These are phyloP conservation scores for Oenanthe javanica DNA, from an alignment of 140 eudicot species.

Conservation along the genomic window DNA sequence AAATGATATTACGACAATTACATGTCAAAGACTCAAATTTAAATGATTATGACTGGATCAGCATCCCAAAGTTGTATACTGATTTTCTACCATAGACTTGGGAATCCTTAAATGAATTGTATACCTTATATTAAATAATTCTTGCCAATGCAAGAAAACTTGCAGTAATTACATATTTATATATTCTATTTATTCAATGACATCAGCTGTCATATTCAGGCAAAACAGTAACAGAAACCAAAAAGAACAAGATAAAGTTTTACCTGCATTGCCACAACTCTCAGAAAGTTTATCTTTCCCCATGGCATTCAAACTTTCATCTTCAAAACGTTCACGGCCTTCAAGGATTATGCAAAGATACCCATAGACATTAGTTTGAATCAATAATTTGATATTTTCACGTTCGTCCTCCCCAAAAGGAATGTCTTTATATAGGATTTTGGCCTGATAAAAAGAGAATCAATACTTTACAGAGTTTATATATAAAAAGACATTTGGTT, in stretches of 20 bases:
- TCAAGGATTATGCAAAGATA: constrained; percentile 91
- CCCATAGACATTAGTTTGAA: constrained; percentile 79
- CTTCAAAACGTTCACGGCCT: constrained; percentile 97
- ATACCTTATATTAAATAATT: neutral
- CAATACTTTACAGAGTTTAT: neutral
- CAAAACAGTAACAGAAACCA: neutral
- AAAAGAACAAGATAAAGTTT: neutral
- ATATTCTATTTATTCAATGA: neutral
- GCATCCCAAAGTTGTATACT: neutral
- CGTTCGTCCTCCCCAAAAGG: constrained; percentile 91
- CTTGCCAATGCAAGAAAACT: neutral
- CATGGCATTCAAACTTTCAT: constrained; percentile 49
- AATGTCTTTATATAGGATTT: constrained; percentile 69
- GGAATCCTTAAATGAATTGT: neutral
- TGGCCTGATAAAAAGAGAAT: constrained; percentile 46
- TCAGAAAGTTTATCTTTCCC: constrained; percentile 23
- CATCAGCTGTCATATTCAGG: neutral
- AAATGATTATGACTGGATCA: neutral
- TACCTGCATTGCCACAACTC: constrained; percentile 28
- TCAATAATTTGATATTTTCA: constrained; percentile 63
- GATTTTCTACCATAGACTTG: neutral
- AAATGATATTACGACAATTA: neutral
- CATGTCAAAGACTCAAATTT: neutral
- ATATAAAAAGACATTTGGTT: neutral
- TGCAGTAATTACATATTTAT: neutral